phyloP scores from a whole-genome alignment of 805 yeast genomes.

The Ogataea trehaloabstinens region DNA sequence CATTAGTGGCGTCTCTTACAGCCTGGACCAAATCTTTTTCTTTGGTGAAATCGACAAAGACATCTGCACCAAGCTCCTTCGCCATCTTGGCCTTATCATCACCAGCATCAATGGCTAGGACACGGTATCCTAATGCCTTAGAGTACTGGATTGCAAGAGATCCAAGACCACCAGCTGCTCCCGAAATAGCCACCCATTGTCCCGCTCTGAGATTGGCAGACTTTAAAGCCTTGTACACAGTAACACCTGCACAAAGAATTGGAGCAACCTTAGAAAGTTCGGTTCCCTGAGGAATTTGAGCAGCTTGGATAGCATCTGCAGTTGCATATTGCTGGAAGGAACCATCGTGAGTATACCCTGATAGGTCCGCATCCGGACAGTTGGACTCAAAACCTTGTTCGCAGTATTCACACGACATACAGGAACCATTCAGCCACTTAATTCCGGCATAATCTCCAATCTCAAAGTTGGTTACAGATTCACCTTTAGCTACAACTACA shows the following conservation, averaged over 20 bases:
- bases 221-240: constrained; percentile 87
- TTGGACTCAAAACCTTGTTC: constrained; percentile 63
- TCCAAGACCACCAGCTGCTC: constrained; percentile 85
- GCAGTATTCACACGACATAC: constrained; percentile 76
- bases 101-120: constrained; percentile 75
- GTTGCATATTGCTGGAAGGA: constrained; percentile 89
- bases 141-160: constrained; percentile 77
- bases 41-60: constrained; percentile 52
- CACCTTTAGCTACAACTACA: constrained; percentile 74
- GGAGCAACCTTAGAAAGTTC: constrained; percentile 79
- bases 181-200: constrained; percentile 75
- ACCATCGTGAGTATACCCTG: constrained; percentile 89
- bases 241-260: constrained; percentile 86
- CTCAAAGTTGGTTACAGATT: constrained; percentile 64
- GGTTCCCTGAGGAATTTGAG: constrained; percentile 68
- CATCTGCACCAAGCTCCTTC: constrained; percentile 60
- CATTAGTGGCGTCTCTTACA: constrained; percentile 42
- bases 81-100: constrained; percentile 57
- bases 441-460: constrained; percentile 81
- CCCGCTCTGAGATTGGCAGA: constrained; percentile 75
- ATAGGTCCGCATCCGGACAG: constrained; percentile 67
- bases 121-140: constrained; percentile 70
- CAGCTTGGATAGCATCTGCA: constrained; percentile 86
- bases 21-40: constrained; percentile 42
- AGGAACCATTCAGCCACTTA: constrained; percentile 81